These are phyloP conservation scores for Zasmidium citrigriseum DNA, from an alignment of 2,329 filamentous ascomycete genomes.

Conservation along the genomic window DNA sequence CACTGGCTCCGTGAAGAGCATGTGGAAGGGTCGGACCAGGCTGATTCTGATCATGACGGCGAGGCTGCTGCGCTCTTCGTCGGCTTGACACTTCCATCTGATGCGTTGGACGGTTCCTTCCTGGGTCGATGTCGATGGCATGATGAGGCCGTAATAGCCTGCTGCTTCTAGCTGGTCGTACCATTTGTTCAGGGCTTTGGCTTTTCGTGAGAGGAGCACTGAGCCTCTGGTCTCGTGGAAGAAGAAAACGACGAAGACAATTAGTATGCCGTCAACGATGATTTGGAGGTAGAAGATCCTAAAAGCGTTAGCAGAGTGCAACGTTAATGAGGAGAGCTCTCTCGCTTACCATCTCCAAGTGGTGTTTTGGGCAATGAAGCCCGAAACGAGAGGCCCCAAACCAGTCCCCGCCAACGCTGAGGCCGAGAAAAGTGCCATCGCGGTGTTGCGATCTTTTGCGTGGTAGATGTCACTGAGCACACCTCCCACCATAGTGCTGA, in stretches of 20 bases:
- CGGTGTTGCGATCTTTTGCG: slow-evolving; percentile 75
- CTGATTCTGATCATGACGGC: slow-evolving; percentile 71
- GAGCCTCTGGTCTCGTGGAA: slow-evolving; percentile 82
- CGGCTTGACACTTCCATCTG: slow-evolving; percentile 76
- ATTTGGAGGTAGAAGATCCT: slow-evolving; percentile 82
- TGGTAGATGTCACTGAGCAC: slow-evolving; percentile 86
- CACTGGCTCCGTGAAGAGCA: slow-evolving; percentile 74
- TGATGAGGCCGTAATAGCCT: slow-evolving; percentile 60
- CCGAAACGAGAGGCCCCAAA: slow-evolving; percentile 70
- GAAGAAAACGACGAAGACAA: slow-evolving; percentile 65
- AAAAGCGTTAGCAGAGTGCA: too few relatives aligned
- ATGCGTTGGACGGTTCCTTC: slow-evolving; percentile 42
- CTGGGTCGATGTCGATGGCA: slow-evolving; percentile 36
- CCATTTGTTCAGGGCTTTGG: slow-evolving; percentile 72
- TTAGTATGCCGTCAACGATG: slow-evolving; percentile 66
- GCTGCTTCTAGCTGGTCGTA: slow-evolving; percentile 71
- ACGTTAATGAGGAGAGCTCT: too few relatives aligned
- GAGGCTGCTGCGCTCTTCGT: slow-evolving; percentile 73
- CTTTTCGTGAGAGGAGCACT: slow-evolving; percentile 77
- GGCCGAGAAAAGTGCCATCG: slow-evolving; percentile 88
- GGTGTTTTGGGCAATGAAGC: slow-evolving; percentile 67
- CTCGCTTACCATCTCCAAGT: slow-evolving; percentile 75
- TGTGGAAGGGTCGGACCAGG: slow-evolving; percentile 73
- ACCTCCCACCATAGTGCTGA: slow-evolving; percentile 89
- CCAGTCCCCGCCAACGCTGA: slow-evolving; percentile 77